Evolutionary conservation across 225 moss, liverwort and hornwort species (phyloP).

Genomic region (Pleurozium schreberi): DNA sequence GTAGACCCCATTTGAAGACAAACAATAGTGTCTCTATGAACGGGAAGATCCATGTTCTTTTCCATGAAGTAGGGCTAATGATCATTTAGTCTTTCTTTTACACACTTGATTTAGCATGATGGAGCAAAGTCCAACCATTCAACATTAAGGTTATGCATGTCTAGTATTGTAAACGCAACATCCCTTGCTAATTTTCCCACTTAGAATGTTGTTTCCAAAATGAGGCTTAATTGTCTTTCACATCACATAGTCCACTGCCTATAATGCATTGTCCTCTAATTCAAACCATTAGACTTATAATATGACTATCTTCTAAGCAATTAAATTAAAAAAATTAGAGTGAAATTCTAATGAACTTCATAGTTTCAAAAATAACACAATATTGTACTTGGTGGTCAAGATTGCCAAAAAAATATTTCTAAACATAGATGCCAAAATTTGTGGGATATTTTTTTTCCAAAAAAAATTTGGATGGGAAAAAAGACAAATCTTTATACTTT

Average conservation of each 20-base stretch:
- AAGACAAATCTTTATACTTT: background rate
- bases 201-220: background rate
- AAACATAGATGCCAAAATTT: accelerated
- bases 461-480: too few species aligned
- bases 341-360: background rate
- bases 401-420: background rate
- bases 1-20: background rate
- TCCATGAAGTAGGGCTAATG: background rate
- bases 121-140: background rate
- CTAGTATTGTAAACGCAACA: background rate
- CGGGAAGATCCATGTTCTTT: background rate
- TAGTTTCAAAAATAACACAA: background rate
- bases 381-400: accelerated
- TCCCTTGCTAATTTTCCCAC: accelerated
- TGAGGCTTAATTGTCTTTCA: background rate
- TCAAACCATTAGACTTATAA: background rate
- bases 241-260: background rate
- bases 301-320: background rate
- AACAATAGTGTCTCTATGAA: background rate
- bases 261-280: background rate
- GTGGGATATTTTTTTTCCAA: background rate
- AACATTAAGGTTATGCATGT: background rate
- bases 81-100: background rate
- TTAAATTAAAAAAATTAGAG: accelerated
- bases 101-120: background rate